phyloP scores from a whole-genome alignment of 345 rosid genomes.

The Euphorbia tirucalli region DNA sequence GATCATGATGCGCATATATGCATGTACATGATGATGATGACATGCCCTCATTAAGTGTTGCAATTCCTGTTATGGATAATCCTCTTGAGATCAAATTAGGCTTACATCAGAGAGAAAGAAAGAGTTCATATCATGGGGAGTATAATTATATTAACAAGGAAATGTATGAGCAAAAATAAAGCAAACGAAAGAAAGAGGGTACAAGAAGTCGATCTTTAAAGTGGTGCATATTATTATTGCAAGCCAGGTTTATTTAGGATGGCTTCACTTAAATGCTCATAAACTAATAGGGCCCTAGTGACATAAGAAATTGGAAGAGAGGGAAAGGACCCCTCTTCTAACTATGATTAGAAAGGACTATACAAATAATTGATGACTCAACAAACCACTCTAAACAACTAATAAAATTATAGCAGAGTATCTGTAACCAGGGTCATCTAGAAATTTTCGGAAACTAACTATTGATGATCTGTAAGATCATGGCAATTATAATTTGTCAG shows the following conservation, averaged over 20 bases:
- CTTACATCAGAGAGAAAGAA: slow-evolving; percentile 48
- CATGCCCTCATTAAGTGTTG: slow-evolving; percentile 12
- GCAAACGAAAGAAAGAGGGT: slow-evolving; percentile 28
- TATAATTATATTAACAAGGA: slow-evolving; percentile 46
- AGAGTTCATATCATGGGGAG: slow-evolving; percentile 45
- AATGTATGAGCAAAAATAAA: slow-evolving; percentile 28
- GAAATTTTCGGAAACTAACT: neutral
- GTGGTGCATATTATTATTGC: slow-evolving; percentile 27
- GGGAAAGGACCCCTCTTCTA: slow-evolving; percentile 27
- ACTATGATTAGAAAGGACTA: slow-evolving; percentile 12
- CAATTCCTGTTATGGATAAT: slow-evolving; percentile 49
- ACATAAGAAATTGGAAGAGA: slow-evolving; percentile 31
- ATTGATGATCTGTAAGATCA: no score
- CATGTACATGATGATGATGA: slow-evolving; percentile 15
- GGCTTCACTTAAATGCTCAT: slow-evolving; percentile 16
- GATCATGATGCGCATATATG: slow-evolving; percentile 21
- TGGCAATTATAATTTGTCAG: no score
- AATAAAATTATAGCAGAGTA: slow-evolving; percentile 11
- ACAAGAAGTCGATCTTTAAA: slow-evolving; percentile 50
- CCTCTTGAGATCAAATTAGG: slow-evolving; percentile 36
- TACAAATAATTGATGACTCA: slow-evolving; percentile 28
- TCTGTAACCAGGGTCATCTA: neutral
- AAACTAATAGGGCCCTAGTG: slow-evolving; percentile 30
- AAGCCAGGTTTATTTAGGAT: slow-evolving; percentile 17
- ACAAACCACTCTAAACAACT: slow-evolving; percentile 31